A percentile compares a stretch with the other conserved stretches of the same genome.
Evolutionary conservation across 2,329 filamentous ascomycete species (phyloP).

Genomic region (Drechslerella dactyloides): DNA sequence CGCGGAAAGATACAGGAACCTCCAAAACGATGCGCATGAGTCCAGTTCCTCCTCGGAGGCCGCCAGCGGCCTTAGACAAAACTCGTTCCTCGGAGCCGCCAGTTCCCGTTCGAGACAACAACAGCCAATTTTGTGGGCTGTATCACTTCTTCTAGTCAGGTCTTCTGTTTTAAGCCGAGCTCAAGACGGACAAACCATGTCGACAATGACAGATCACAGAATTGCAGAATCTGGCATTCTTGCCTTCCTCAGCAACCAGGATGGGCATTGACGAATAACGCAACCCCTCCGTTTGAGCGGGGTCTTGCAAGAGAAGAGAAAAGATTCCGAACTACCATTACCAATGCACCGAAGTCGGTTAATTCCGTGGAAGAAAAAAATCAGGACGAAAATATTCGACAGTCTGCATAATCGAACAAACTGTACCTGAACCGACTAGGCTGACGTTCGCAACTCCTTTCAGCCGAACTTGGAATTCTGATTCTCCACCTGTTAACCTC

Average conservation of each 20-base stretch:
- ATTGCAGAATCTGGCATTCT: conserved; percentile 30
- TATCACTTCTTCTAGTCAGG: conserved; percentile 34
- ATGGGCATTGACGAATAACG: conserved; percentile 34
- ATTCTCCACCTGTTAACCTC: conserved; percentile 28
- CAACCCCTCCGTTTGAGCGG: conserved; percentile 29
- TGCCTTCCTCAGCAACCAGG: conserved; percentile 20
- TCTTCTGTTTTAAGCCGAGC: conserved; percentile 45
- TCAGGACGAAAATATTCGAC: neutral
- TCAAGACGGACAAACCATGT: conserved; percentile 19
- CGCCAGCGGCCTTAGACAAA: neutral
- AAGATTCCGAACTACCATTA: conserved; percentile 39
- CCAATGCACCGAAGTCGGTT: conserved; percentile 39
- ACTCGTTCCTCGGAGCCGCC: conserved; percentile 37
- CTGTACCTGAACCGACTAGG: conserved; percentile 28
- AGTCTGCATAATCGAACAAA: conserved; percentile 1
- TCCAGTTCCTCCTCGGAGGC: neutral
- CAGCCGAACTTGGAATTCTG: conserved; percentile 25
- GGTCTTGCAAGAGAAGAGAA: conserved; percentile 36
- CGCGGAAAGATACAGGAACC: conserved; percentile 23
- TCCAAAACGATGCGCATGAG: conserved; percentile 29
- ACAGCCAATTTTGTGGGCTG: conserved; percentile 27
- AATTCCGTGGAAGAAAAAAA: conserved; percentile 32
- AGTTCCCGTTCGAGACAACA: conserved; percentile 42
- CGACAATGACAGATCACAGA: conserved; percentile 26
- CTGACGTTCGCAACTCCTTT: conserved; percentile 7